Evolutionary conservation across 305 asterid genomes (phyloP), one percentile per base, ranked within the genome.

Genomic region (Stenogyne calaminthoides): DNA sequence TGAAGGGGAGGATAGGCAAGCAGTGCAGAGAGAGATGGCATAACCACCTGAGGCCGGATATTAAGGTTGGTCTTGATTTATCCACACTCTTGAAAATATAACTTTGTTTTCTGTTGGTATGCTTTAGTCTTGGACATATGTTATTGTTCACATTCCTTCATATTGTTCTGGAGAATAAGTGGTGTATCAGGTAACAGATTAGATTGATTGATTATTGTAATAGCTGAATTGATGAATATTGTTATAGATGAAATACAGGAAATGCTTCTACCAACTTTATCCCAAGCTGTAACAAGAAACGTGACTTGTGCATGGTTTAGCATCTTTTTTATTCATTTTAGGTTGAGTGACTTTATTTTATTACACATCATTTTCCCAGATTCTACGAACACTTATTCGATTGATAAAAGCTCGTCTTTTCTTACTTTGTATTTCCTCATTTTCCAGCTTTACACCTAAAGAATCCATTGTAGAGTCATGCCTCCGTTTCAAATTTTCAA

Each of bases 11-110:
- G 83, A 86, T 89, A 25, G 97, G 99, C 67, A 94, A 94, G 83
- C 97, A 94, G 77, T 94, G 97, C 82, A 87, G 99, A 72, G 99
- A 91, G 83, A 81, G 99, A 83, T 94, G 97, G 99, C 96, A 91
- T 76, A 94, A 94, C 77, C 99, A 91, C 84, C 87, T 94, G 65
- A 87, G 93, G 83, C 97, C 97, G 49, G 94, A 94, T 78, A 91
- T 94, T 71, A 94, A 90, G 76, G 98, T 89, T 61, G 64, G 66
- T 59, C 36, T n/a, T 9, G 25, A 27, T 65, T 76, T 52, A 59
- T 70, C 64, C 62, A 6, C 60, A 62, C 54, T 64, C 54, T 42
- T 49, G 4, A 10, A 51, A 4, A 29, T 27, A 6, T 39, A 10
- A 25, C 29, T 15, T 59, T 54, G 5, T 15, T 34, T 56, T 34